A percentile compares a stretch with the other conserved stretches of the same genome.
Evolutionary conservation across 208 protist species (phyloP).

Genomic region (Leishmania tropica): DNA sequence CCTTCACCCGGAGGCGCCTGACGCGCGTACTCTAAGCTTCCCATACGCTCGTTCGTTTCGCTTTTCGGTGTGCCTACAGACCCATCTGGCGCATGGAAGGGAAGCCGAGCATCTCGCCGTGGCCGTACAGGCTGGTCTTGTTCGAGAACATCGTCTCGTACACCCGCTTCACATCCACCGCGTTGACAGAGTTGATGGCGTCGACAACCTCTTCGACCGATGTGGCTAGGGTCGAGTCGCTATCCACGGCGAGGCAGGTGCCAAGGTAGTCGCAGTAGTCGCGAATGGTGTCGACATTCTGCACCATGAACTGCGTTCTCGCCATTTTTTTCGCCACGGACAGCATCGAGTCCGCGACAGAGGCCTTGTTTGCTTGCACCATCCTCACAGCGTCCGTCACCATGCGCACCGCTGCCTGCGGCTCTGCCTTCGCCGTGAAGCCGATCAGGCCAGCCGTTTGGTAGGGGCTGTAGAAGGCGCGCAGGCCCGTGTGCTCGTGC

Average conservation of each 20-base stretch:
- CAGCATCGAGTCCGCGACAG: slow-evolving; percentile 36
- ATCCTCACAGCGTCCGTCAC: slow-evolving; percentile 59
- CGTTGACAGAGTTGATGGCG: slow-evolving; percentile 57
- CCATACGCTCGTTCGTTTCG: not conserved
- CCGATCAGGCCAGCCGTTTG: slow-evolving; percentile 80
- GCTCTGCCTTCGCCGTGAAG: slow-evolving; percentile 64
- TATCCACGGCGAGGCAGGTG: slow-evolving; percentile 59
- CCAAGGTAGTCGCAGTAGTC: slow-evolving; percentile 91
- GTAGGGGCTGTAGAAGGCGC: slow-evolving; percentile 86
- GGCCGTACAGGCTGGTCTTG: slow-evolving; percentile 70
- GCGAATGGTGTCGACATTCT: slow-evolving; percentile 67
- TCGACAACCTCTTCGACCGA: slow-evolving; percentile 63
- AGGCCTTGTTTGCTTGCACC: slow-evolving; percentile 48
- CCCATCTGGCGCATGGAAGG: slow-evolving; percentile 85
- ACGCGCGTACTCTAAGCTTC: not conserved
- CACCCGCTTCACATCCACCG: slow-evolving; percentile 70
- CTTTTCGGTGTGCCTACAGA: slow-evolving; percentile 12
- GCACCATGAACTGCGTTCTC: slow-evolving; percentile 51
- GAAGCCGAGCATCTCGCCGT: slow-evolving; percentile 84
- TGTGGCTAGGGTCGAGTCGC: slow-evolving; percentile 38
- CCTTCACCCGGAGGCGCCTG: not conserved
- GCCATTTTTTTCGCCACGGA: slow-evolving; percentile 71
- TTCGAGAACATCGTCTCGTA: slow-evolving; percentile 70
- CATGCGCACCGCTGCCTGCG: slow-evolving; percentile 59
- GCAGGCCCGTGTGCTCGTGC: slow-evolving; percentile 47